Evolutionary conservation across 768 basidiomycete genomes (phyloP), one percentile per base, ranked within the genome.

Genomic region (Leccinellum rugosiceps): DNA sequence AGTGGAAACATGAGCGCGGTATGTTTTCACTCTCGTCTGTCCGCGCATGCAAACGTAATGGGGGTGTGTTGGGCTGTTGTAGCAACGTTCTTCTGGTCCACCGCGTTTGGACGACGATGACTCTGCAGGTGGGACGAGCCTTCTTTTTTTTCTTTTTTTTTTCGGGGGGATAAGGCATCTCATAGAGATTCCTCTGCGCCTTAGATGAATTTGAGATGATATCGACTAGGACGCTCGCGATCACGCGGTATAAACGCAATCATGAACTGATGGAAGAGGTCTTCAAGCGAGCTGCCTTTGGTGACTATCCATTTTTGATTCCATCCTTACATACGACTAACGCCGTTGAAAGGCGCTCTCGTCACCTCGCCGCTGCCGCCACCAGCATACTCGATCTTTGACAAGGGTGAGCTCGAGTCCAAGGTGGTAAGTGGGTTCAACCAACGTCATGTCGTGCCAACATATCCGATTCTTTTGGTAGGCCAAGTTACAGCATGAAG

Each of bases 231-330:
- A 82, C 88, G 3, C 77, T 92, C 15, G 87, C 91, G 7, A 65
- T 88, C 34, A 80, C 84, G 17, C 79, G 90, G 34, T 93, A 91
- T 66, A 82, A 79, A 61, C 83, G 90, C 6, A 93, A 93, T 64
- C 89, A 92, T 64, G 90, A 91, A 45, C 76, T 87, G 58, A 93
- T 93, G 90, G 87, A 87, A 65, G 87, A 87, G 44, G 86, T 93
- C 2, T 92, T 93, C 70, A 78, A 77, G 61, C 80, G 82, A 61
- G 90, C 90, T 23, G 87, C 86, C 1, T 87, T 83, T 63, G 83
- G 90, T 62, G 50, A 48, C 35, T 26, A 34, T 44, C 2, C 25
- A 21, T 45, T 8, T 3, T 10, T 25, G 1, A 6, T 0, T 14
- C 2, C 6, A n/a, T 32, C 4, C 34, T n/a, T 4, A 8, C 7